A percentile compares a stretch with the other conserved stretches of the same genome.
phyloP scores from a whole-genome alignment of 2,329 filamentous ascomycete genomes.

The Paracoccidioides lutzii region DNA sequence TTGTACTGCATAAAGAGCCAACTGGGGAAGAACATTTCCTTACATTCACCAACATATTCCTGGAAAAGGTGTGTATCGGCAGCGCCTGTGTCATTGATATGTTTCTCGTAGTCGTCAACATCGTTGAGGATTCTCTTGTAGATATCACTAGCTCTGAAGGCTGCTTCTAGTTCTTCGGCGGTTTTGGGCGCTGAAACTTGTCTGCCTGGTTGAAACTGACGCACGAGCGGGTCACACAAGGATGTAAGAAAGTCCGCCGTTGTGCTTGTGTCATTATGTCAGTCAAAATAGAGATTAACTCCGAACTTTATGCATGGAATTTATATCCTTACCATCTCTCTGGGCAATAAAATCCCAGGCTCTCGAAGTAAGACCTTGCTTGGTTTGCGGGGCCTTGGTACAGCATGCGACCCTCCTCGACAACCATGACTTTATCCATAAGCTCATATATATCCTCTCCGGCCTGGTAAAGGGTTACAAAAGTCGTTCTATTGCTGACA shows the following conservation, averaged over 20 bases:
- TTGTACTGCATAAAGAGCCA: too few species aligned
- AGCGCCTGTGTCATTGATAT: conserved; percentile 39
- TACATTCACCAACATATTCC: conserved; percentile 41
- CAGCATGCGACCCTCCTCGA: conserved; percentile 58
- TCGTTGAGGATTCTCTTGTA: conserved; percentile 50
- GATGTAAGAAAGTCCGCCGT: conserved; percentile 69
- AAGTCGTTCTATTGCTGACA: conserved; percentile 55
- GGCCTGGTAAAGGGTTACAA: conserved; percentile 60
- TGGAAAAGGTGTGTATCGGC: conserved; percentile 44
- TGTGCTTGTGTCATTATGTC: conserved; percentile 35
- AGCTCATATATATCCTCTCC: conserved; percentile 57
- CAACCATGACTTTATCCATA: conserved; percentile 71
- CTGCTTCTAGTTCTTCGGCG: conserved; percentile 52
- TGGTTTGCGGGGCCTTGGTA: conserved; percentile 51
- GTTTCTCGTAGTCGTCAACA: conserved; percentile 41
- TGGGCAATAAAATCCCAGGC: conserved; percentile 49
- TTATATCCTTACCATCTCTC: conserved; percentile 29
- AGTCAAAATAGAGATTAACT: not conserved
- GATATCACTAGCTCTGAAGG: conserved; percentile 50
- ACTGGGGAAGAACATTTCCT: not conserved
- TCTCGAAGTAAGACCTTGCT: conserved; percentile 53
- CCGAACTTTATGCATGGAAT: not conserved
- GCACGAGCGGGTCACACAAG: conserved; percentile 59
- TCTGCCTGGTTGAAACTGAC: conserved; percentile 41
- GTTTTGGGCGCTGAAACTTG: conserved; percentile 57